phyloP scores from a whole-genome alignment of 108 stramenopile species.

The Cyclotella kingstonii region DNA sequence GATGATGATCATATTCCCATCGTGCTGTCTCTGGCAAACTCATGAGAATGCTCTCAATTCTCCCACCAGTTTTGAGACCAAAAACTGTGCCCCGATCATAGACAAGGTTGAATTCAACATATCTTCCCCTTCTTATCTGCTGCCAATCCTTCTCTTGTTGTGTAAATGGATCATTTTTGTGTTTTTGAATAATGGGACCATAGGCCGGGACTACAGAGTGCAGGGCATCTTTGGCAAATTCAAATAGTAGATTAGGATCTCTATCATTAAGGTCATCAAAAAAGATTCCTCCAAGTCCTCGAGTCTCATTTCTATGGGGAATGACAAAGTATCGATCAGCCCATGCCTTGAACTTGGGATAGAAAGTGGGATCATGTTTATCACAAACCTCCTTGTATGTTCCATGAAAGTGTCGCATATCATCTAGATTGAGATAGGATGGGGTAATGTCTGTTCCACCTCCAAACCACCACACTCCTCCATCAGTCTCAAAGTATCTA shows the following conservation, averaged over 20 bases:
- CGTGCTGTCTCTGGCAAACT: constrained; percentile 96
- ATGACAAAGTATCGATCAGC: constrained; percentile 97
- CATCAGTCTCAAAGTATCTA: constrained; percentile 98
- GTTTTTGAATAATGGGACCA: constrained; percentile 88
- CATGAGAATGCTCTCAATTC: constrained; percentile 99
- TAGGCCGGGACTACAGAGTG: constrained; percentile 89
- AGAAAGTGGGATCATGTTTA: constrained; percentile 95
- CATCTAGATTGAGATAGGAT: constrained; percentile 90
- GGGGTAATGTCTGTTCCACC: constrained; percentile 99
- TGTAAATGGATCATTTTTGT: constrained; percentile 90
- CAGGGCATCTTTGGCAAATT: constrained; percentile 84
- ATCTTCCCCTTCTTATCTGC: constrained; percentile 91
- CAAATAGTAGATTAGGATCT: constrained; percentile 85
- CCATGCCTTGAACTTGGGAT: constrained; percentile 97
- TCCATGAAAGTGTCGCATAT: constrained; percentile 98
- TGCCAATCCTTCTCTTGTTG: constrained; percentile 96
- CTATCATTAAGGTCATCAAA: constrained; percentile 97
- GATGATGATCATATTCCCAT: constrained; percentile 96
- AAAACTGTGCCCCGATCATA: constrained; percentile 99
- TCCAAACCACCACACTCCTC: constrained; percentile 99
- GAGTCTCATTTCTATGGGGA: constrained; percentile 93
- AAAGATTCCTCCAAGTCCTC: constrained; percentile 98
- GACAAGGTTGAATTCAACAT: constrained; percentile 99
- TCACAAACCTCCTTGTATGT: constrained; percentile 98
- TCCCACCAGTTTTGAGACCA: constrained; percentile 97